Base-by-base conservation (phyloP, 257 asterid genomes). In the Penstemon eatonii region DNA sequence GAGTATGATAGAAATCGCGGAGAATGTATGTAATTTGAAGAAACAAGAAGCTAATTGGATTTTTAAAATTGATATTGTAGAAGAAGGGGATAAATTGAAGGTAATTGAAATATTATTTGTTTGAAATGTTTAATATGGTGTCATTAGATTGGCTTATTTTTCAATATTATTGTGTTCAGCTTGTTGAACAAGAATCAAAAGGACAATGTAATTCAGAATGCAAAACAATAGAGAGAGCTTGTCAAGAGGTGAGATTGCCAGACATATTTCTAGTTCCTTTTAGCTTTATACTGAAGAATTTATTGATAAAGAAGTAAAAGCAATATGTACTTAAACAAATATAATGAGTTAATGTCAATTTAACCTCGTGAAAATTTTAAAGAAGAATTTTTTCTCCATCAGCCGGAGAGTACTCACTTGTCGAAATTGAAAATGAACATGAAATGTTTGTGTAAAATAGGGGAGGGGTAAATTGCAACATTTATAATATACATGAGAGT, bases 41-140 rank as follows among this genome's bases (percentile, higher is more conserved):
- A 94, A 91, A 74, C 75, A 72, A 45, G 99, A 94, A 83, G 96
- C 97, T 77, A 97, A 91, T 79, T 94, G 99, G 97, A 91, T 94
- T 63, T 96, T 94, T 56, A 94, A 91, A 79, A 86, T 91, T 75
- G 99, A 91, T 71, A 89, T 94, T 69, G 93, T 86, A 41, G 97
- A 94, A 81, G 73, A 89, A 83, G 95, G 88, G 66, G 89, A 89
- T 76, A 82, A 71, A 66, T 79, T 94, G 67, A 82, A 91, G 95
- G 97, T 89, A 87, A 80, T 39, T 6, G 4, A 25, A 43, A n/a
- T n/a, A n/a, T n/a, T 15, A 38, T n/a, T 13, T 3, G 43, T 60
- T 61, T n/a, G 60, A 40, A 61, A 44, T 46, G 55, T 54, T 3
- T 69, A 12, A 33, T 58, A 1, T 25, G 1, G 33, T 36, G 7